Conservation (phyloP, 257 asterid species). For the Rehmannia glutinosa region DNA sequence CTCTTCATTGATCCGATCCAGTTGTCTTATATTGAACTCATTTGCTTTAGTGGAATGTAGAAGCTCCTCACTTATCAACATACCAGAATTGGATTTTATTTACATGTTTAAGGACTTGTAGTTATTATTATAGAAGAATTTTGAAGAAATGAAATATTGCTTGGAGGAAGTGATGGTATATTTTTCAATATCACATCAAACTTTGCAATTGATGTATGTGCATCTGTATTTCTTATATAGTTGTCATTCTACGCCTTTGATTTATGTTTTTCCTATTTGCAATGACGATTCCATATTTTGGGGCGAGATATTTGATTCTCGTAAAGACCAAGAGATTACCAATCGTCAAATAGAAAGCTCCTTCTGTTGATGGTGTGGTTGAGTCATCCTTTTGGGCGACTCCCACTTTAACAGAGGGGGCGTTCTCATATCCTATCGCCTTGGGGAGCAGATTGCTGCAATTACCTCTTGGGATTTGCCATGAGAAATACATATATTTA, state of each 20-base stretch:
- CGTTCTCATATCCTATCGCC: constrained; percentile 29
- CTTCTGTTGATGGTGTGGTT: constrained; percentile 17
- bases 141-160: not conserved
- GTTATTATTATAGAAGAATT: not conserved
- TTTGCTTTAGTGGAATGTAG: not conserved
- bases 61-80: not conserved
- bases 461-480: constrained; percentile 28
- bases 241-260: too few species aligned
- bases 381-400: not conserved
- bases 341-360: constrained; percentile 15
- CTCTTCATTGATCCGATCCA: too few species aligned
- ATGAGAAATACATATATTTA: constrained; percentile 20
- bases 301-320: constrained; percentile 10
- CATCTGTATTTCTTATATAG: not conserved
- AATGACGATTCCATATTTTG: not conserved
- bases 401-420: not conserved
- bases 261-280: not conserved
- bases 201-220: not conserved
- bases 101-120: not conserved
- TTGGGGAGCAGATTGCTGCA: constrained; percentile 30
- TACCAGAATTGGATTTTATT: not conserved
- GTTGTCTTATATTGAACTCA: constrained; percentile 10
- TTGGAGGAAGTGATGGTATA: not conserved
- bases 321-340: not conserved
- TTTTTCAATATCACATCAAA: not conserved